These are phyloP conservation scores for Talaromyces adpressus DNA, from an alignment of 495 filamentous ascomycete genomes.

Conservation along the genomic window DNA sequence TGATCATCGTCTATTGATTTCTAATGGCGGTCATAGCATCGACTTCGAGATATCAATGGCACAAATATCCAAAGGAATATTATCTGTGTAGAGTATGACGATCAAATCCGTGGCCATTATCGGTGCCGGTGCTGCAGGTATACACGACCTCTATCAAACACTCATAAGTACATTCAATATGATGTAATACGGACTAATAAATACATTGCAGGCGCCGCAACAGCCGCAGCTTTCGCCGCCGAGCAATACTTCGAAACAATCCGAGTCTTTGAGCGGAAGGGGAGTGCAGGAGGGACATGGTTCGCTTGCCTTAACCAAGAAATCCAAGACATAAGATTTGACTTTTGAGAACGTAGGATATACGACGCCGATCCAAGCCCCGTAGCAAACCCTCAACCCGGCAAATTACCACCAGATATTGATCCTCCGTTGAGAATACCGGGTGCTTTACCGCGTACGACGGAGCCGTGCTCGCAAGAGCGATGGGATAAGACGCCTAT, in stretches of 20 bases:
- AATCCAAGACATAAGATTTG: not conserved
- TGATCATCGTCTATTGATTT: not conserved
- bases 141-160: not conserved
- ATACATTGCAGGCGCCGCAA: slow-evolving; percentile 27
- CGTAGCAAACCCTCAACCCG: slow-evolving; percentile 23
- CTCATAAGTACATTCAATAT: not conserved
- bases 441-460: slow-evolving; percentile 25
- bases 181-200: not conserved
- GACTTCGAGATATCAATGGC: not conserved
- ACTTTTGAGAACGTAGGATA: slow-evolving; percentile 24
- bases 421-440: slow-evolving; percentile 38
- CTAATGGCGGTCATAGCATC: not conserved
- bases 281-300: slow-evolving; percentile 42
- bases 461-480: slow-evolving; percentile 29
- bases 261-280: slow-evolving; percentile 41
- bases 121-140: slow-evolving; percentile 44
- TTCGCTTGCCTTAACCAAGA: slow-evolving; percentile 10
- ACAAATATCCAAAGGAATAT: not conserved
- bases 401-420: slow-evolving; percentile 27
- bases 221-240: slow-evolving; percentile 36
- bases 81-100: not conserved
- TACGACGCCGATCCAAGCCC: slow-evolving; percentile 31
- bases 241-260: slow-evolving; percentile 44
- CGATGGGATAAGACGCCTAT: slow-evolving; percentile 38
- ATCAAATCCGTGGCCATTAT: slow-evolving; percentile 45